Evolutionary conservation across 2,329 filamentous ascomycete species (phyloP).

Genomic region (Botrytis pseudocinerea): DNA sequence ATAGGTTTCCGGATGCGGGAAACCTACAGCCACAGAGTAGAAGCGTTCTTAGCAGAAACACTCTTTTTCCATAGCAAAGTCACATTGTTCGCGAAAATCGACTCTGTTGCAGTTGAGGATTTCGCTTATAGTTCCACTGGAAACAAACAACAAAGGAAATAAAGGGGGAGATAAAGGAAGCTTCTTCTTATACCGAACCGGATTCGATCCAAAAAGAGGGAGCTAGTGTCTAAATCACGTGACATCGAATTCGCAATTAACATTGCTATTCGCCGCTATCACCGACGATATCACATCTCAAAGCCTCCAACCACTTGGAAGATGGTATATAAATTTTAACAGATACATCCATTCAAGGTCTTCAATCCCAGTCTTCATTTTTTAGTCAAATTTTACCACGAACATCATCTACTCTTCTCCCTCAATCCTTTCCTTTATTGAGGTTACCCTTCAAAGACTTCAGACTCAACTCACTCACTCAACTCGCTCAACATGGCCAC

Average conservation of each 20-base stretch:
- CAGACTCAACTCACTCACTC: background rate
- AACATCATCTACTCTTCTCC: background rate
- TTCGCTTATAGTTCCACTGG: background rate
- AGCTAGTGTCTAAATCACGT: background rate
- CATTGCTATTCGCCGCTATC: background rate
- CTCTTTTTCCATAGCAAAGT: background rate
- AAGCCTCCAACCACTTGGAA: background rate
- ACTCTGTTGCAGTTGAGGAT: background rate
- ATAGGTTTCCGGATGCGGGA: constrained; percentile 7
- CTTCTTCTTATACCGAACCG: background rate
- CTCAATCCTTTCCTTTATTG: background rate
- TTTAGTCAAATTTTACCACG: background rate
- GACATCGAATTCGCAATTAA: background rate
- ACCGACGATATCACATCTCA: background rate
- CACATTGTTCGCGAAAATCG: background rate
- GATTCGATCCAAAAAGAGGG: background rate
- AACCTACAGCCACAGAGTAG: background rate
- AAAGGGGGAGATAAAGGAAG: background rate
- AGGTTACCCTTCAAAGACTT: background rate
- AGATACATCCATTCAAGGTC: background rate
- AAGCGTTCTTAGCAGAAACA: background rate
- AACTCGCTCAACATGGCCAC: constrained; percentile 25
- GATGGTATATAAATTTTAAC: background rate
- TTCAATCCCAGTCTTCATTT: background rate
- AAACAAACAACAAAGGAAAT: background rate